Base-by-base conservation (phyloP, 2,329 filamentous ascomycete species). In the Beauveria varroae region DNA sequence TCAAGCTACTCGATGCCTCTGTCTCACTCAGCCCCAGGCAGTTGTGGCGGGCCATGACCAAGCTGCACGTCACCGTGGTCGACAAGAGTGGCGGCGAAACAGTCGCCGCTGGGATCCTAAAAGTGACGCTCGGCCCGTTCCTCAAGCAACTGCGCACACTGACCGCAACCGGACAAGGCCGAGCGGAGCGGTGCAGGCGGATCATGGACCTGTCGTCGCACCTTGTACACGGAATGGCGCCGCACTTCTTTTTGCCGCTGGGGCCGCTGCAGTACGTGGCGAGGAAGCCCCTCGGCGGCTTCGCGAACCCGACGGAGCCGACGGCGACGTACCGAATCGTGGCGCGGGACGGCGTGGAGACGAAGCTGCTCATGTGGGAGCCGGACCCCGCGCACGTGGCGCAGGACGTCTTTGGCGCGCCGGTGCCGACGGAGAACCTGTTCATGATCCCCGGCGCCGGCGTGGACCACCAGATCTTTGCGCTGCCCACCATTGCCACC, bases 11-110 rank as follows among this genome's bases (percentile, higher is more conserved):
- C 47, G 81, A 87, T 69, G 80, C 85, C 3, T 82, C 81, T 0
- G 81, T 84, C 0, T 82, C 84, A 2, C 74, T 87, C 40, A 79
- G 80, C 2, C 79, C 81, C 1, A 65, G 75, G 46, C 76, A 81
- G 63, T 83, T 88, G 62, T 88, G 85, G 86, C 76, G 75, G 54
- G 81, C 85, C 2, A 86, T 84, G 1, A 85, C 79, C 22, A 87
- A 84, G 0, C 75, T 88, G 0, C 87, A 85, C 64, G 83, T 86
- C 51, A 84, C 80, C 1, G 78, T 88, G 61, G 82, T 81, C 18
- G 72, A 79, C 61, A 62, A 66, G 7, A 47, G 64, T 6, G 10
- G n/a, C 24, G 46, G 26, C 77, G 0, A 47, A 34, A 43, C 41
- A 22, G n/a, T 57, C 8, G 54, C 54, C 3, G 40, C 41, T 5